Base-by-base conservation (phyloP, 2,329 filamentous ascomycete species). In the Phaeosphaeria sp. region DNA sequence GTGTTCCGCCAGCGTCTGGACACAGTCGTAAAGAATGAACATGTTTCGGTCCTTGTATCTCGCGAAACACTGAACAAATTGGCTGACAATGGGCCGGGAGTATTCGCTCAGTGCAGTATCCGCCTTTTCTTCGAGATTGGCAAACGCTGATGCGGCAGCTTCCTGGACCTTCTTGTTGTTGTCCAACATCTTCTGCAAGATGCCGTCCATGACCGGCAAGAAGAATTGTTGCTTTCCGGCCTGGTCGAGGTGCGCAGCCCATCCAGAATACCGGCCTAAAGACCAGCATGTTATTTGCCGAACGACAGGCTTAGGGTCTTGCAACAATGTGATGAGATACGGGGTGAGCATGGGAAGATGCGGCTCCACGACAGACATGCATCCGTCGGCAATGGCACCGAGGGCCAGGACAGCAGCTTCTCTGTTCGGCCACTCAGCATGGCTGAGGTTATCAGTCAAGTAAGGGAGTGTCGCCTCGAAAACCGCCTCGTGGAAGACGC, bases 11-110 rank as follows among this genome's bases (percentile, higher is more conserved):
- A 99, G 83, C 0, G 95, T 99, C 80, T 99, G 95, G 33, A 99
- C 92, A 77, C 95, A 98, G 79, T 99, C 95, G 80, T 99, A 99
- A 33, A 99, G 86, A 54, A 98, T 96, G 81, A 96, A 97, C 88
- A 98, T 97, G 81, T 99, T 99, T 71, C 92, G 90, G 78, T 98
- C 94, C 84, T 99, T 98, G 86, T 98, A 99, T 78, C 91, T 93
- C 52, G 84, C 86, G 78, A 99, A 99, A 78, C 95, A 99, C 59
- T 86, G 84, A 52, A 97, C 93, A 72, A 94, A 98, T 75, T 98
- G 95, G 60, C 89, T 89, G 52, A 98, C 87, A 69, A 99, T 98
- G 23, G 93, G 91, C 25, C 89, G 85, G 69, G 92, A 93, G 79
- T 97, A 99, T 0, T 92, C 92, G 63, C 89, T 88, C 43, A 99